These are phyloP conservation scores for Penicillium brevicompactum DNA, from an alignment of 2,329 filamentous ascomycete genomes.

Conservation along the genomic window DNA sequence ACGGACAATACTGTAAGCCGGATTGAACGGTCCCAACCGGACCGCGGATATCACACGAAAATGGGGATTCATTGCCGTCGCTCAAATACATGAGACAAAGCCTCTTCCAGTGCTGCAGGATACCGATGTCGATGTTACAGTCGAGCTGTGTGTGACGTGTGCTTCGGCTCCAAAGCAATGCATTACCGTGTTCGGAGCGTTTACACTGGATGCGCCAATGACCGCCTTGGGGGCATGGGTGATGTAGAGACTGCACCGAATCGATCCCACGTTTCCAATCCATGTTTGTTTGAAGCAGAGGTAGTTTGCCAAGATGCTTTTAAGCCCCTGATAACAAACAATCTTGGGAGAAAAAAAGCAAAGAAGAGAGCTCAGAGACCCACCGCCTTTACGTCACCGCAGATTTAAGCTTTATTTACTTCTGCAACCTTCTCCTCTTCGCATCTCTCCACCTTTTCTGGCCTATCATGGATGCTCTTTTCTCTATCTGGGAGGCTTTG, in stretches of 20 bases:
- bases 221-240: constrained; percentile 86
- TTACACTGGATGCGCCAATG: constrained; percentile 92
- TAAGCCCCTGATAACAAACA: neutral
- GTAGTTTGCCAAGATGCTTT: constrained; percentile 36
- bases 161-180: constrained; percentile 82
- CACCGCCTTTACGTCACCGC: constrained; percentile 12
- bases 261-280: no score
- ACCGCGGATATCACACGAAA: constrained; percentile 84
- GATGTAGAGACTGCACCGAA: no score
- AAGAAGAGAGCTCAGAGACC: neutral
- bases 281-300: constrained; percentile 73
- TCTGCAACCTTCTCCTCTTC: neutral
- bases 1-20: constrained; percentile 34
- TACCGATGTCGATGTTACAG: constrained; percentile 88
- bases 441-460: neutral
- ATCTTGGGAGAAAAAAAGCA: neutral
- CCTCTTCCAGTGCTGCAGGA: constrained; percentile 69
- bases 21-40: constrained; percentile 80
- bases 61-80: constrained; percentile 88
- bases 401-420: constrained; percentile 1
- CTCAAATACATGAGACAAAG: constrained; percentile 64
- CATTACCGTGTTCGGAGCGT: constrained; percentile 77
- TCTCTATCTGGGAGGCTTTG: constrained; percentile 27
- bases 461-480: constrained; percentile 23
- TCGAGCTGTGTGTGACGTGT: constrained; percentile 99